Evolutionary conservation across 495 filamentous ascomycete species (phyloP), one percentile per base, ranked within the genome.

Genomic region (Immersiella caudata): DNA sequence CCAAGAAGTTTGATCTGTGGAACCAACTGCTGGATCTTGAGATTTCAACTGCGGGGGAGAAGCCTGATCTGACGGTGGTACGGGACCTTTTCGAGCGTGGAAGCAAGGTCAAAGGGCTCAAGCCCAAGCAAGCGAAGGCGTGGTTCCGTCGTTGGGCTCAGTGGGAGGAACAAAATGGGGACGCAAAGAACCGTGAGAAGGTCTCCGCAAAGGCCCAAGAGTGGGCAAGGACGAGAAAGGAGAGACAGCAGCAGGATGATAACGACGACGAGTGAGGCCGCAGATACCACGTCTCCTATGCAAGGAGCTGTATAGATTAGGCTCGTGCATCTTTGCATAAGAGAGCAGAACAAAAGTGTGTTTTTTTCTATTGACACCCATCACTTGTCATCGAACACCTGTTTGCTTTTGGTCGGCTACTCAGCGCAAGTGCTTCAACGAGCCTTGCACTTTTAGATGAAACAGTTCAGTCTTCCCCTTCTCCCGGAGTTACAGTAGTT

Each of bases 1-100:
- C 92, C 66, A 95, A 94, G 83, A 91, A 90, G 67, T 85, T 93
- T 56, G 93, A 97, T 76, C 78, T 97, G 59, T 98, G 94, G 93
- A 97, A 93, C 78, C 86, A 96, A 73, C 88, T 94, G 50, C 69
- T 97, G 14, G 92, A 97, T 70, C 83, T 97, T 68, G 95, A 99
- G 80, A 90, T 64, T 14, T 29, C 61, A 25, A 90, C 75, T 75
- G 78, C 67, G 54, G 88, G 84, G 16, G 84, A 88, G 1, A 33
- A 59, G 58, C 80, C 82, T 36, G 90, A 91, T 63, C 82, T 86
- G 63, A 71, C 75, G 1, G 79, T 78, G 6, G 85, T 94, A 20
- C 83, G 93, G 60, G 86, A 87, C 46, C 76, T 97, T 54, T 96
- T 93, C 74, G 93, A 93, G 79, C 84, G 93, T n/a, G 91, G 93